Base-by-base conservation (phyloP, 108 stramenopile species). In the Pseudonitzschia multiseries region DNA sequence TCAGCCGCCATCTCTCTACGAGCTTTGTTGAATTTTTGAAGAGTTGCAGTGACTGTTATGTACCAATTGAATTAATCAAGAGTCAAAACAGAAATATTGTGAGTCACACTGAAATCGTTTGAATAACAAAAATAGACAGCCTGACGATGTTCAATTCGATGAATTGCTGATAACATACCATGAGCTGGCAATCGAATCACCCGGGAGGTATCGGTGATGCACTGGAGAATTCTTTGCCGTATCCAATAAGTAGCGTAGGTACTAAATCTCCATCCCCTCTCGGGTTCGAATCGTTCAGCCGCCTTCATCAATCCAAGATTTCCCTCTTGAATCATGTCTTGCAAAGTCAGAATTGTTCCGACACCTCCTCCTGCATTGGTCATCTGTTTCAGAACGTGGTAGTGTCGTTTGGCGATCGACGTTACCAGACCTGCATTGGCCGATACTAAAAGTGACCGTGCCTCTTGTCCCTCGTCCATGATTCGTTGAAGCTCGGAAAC, bases 171-270 rank as follows among this genome's bases (percentile, higher is more conserved):
- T 74, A 62, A 77, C 75, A 84, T 76, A 73, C 87, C 84, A 69
- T 93, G 93, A 29, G 86, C 93, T 33, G 97, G 97, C 31, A 98
- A 75, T 27, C 97, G 90, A 70, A 98, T 94, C 0, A 86, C 78
- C 24, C 96, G 81, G 32, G 87, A 87, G 12, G 83, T 81, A 61
- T 96, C 94, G 0, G 87, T 86, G 53, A 96, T 90, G 42, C 90
- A 84, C n/a, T 93, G 85, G 15, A 91, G 57, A 24, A 98, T 89
- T 15, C 95, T 70, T 79, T 98, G 98, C 51, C 89, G 80, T 21
- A 98, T 85, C 98, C 98, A 98, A 73, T 86, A 96, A 26, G 91
- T 84, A 0, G 95, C 96, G 81, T 98, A 98, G 10, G 98, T 98
- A 31, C 81, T 83, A 73, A 98, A 96, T 44, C 91, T 83, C 63